Evolutionary conservation across 208 protist species (phyloP).

Genomic region (Crithidia sp.): DNA sequence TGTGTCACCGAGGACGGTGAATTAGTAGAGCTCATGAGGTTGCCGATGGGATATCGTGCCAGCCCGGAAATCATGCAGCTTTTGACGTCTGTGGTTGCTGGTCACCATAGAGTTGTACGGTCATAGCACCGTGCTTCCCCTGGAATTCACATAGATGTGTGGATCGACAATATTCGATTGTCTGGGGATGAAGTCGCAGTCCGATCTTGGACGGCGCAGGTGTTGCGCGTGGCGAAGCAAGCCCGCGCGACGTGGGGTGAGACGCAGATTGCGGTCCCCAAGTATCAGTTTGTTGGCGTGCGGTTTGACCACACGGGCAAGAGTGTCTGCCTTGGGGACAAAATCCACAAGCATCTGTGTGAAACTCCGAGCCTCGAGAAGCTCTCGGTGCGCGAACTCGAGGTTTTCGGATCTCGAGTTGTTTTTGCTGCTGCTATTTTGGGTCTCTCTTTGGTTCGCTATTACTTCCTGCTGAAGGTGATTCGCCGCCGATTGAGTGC

Average conservation of each 20-base stretch:
- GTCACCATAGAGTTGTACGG: background rate
- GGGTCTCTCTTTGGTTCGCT: background rate
- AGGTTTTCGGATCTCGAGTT: background rate
- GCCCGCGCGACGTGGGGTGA: background rate
- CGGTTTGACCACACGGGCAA: background rate
- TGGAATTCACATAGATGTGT: background rate
- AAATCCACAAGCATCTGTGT: background rate
- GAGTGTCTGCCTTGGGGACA: background rate
- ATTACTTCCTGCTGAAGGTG: background rate
- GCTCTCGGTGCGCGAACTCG: background rate
- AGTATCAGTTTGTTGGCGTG: background rate
- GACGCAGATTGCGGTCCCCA: background rate
- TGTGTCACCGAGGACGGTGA: background rate
- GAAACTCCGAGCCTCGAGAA: background rate
- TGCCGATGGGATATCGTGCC: background rate
- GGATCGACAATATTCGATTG: background rate
- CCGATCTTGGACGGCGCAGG: background rate
- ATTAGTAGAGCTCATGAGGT: background rate
- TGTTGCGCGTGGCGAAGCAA: background rate
- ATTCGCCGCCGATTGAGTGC: background rate
- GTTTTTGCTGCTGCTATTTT: background rate
- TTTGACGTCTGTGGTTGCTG: background rate
- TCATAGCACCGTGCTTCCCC: background rate
- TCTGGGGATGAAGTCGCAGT: background rate
- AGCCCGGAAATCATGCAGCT: background rate